Base-by-base conservation (phyloP, 1,284 basidiomycete genomes). In the Tetrapyrgos nigripes region DNA sequence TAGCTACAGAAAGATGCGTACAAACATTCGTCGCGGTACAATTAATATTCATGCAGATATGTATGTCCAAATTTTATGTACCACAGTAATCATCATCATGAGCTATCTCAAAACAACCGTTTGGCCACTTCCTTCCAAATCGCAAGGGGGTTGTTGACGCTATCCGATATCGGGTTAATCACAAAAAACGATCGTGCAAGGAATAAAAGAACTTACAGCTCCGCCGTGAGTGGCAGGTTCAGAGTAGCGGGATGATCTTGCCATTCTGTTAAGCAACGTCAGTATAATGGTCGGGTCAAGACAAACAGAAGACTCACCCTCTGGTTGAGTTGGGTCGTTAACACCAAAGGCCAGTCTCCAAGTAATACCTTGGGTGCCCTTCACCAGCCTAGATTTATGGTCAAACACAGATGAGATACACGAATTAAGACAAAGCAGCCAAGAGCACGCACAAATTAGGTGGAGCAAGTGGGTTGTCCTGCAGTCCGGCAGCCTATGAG, bases 401-500 rank as follows among this genome's bases (percentile, higher is more conserved):
- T 23, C 26, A 43, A 24, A 40, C 10, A 26, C 35, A 37, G 48
- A 44, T 46, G n/a, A 29, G 9, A 59, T 62, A 27, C 52, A 46
- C 28, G 29, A 45, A 23, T 40, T 27, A 48, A 27, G 26, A n/a
- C 14, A 50, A 50, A 27, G 40, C 14, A 21, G 17, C 8, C 13
- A 17, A 21, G 28, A 27, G 4, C 17, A 61, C 57, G 52, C 57
- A 64, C 61, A 66, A n/a, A 59, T 64, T 61, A 45, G 62, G 50
- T 19, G 60, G 54, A 11, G 59, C 57, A 27, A 63, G 50, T 8
- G 43, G 19, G 47, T 55, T 45, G 54, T 63, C 58, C 74, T 86
- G 86, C 51, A 87, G 70, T 50, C 78, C 73, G 13, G 78, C 75
- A 2, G 82, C 81, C 82, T 85, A 52, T 19, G 52, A 14, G 19